phyloP scores from a whole-genome alignment of 495 filamentous ascomycete genomes.

The Neurospora sp. region DNA sequence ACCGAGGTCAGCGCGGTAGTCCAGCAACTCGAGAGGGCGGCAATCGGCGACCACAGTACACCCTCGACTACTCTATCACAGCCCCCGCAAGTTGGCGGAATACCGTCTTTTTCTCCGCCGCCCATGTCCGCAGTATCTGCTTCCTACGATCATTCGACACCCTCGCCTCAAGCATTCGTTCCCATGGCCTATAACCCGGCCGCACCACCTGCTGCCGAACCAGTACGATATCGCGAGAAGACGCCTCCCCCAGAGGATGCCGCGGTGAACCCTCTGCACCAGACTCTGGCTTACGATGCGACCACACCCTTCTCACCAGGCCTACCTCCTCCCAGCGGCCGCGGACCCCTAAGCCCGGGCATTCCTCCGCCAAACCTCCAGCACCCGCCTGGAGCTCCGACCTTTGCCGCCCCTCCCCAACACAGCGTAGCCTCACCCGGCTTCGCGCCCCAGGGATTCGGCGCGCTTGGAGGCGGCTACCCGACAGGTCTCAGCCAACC shows the following conservation, averaged over 20 bases:
- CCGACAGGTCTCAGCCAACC: slow-evolving; percentile 24
- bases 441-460: slow-evolving; percentile 27
- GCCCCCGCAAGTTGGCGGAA: slow-evolving; percentile 26
- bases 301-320: slow-evolving; percentile 35
- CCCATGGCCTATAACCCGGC: slow-evolving; percentile 89
- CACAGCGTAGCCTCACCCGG: slow-evolving; percentile 29
- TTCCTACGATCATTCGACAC: slow-evolving; percentile 9
- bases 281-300: slow-evolving; percentile 58
- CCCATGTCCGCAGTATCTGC: slow-evolving; percentile 24
- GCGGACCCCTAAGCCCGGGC: slow-evolving; percentile 25
- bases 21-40: slow-evolving; percentile 72
- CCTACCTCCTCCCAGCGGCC: slow-evolving; percentile 25
- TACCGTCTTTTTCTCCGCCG: slow-evolving; percentile 29
- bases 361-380: slow-evolving; percentile 25
- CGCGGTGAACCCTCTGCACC: slow-evolving; percentile 58
- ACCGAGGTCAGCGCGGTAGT: slow-evolving; percentile 65
- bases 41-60: slow-evolving; percentile 37
- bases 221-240: slow-evolving; percentile 76
- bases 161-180: slow-evolving; percentile 36
- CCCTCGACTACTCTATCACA: slow-evolving; percentile 35
- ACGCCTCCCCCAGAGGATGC: slow-evolving; percentile 72
- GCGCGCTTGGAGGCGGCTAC: slow-evolving; percentile 27
- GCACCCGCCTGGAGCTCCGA: slow-evolving; percentile 25
- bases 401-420: slow-evolving; percentile 29
- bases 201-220: slow-evolving; percentile 75